phyloP scores from a whole-genome alignment of 108 stramenopile species.

The Ochromonas danica region DNA sequence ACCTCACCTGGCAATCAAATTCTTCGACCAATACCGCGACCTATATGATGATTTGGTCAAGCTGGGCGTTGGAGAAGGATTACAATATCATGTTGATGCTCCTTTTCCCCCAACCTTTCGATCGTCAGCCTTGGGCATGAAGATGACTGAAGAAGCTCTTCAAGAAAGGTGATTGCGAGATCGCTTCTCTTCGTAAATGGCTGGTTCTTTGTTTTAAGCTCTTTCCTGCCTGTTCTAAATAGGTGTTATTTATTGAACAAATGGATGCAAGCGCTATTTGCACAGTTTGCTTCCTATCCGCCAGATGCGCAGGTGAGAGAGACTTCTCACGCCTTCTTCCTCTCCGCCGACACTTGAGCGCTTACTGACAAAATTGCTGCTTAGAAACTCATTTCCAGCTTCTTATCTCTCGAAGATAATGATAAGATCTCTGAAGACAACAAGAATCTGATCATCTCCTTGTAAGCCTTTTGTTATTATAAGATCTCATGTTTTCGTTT shows the following conservation, averaged over 20 bases:
- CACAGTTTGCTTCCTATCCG: background rate
- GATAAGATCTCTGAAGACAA: background rate
- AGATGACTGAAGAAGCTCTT: background rate
- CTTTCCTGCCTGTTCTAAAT: no score
- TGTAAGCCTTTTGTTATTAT: constrained; percentile 11
- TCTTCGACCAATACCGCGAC: constrained; percentile 3
- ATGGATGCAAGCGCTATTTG: constrained; percentile 19
- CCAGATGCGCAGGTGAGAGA: background rate
- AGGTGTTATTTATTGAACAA: constrained; percentile 22
- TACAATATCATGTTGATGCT: background rate
- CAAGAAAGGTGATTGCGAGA: constrained; percentile 2
- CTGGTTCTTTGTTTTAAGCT: background rate
- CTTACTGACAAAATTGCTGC: background rate
- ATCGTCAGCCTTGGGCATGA: background rate
- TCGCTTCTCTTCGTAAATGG: background rate
- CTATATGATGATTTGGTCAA: background rate
- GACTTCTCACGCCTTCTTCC: no score
- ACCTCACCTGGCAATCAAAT: constrained; percentile 5
- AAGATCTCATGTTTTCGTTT: no score
- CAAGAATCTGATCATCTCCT: background rate
- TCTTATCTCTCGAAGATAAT: background rate
- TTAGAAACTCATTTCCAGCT: background rate
- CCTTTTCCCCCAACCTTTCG: background rate
- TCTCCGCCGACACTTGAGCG: no score
- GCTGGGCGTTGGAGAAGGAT: background rate